phyloP scores from a whole-genome alignment of 305 asterid species.

The Andrographis paniculata region DNA sequence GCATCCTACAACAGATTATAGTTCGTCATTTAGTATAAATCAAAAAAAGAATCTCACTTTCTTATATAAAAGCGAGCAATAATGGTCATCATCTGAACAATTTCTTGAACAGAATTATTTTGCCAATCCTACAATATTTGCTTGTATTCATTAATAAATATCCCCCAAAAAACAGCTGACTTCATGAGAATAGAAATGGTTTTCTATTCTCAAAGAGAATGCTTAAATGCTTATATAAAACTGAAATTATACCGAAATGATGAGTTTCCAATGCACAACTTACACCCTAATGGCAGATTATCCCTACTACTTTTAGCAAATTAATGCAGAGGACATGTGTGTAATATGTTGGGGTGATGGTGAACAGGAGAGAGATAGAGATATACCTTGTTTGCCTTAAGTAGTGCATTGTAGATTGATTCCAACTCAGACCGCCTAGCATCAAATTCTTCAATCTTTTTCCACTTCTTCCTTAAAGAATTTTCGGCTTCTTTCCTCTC shows the following conservation, averaged over 20 bases:
- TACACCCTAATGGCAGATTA: no score
- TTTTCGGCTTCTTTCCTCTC: slow-evolving; percentile 98
- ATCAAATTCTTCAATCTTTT: slow-evolving; percentile 93
- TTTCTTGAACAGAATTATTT: no score
- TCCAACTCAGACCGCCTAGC: slow-evolving; percentile 92
- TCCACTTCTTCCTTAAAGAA: slow-evolving; percentile 86
- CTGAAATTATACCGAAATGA: no score
- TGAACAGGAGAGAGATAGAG: slow-evolving; percentile 2
- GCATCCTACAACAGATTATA: slow-evolving; percentile 55
- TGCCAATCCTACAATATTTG: no score
- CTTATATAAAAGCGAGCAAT: slow-evolving; percentile 12
- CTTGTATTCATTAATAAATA: no score
- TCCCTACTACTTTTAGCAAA: slow-evolving; percentile 7
- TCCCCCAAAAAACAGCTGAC: no score
- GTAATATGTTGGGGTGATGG: not conserved
- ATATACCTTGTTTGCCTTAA: slow-evolving; percentile 78
- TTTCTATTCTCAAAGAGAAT: no score
- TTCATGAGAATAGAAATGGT: no score
- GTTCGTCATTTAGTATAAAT: slow-evolving; percentile 4
- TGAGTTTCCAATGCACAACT: no score
- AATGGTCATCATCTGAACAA: no score
- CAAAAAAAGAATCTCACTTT: slow-evolving; percentile 14
- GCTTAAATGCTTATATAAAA: no score
- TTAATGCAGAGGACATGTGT: not conserved
- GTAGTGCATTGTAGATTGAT: slow-evolving; percentile 67